These are phyloP conservation scores for Alternaria rosae DNA, from an alignment of 2,329 filamentous ascomycete species.

Conservation along the genomic window DNA sequence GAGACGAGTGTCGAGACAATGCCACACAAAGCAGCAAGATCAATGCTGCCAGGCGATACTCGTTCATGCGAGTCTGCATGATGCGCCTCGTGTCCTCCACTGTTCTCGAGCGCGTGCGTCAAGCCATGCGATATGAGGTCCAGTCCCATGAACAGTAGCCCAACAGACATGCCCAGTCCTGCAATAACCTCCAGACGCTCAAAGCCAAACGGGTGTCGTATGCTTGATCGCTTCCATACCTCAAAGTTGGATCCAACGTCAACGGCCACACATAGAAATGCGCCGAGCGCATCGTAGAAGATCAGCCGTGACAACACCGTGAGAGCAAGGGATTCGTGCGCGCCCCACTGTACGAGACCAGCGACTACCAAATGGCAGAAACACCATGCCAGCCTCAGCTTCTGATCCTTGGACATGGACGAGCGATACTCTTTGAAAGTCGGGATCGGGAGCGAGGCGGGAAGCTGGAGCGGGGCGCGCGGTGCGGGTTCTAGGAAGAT, in stretches of 20 bases:
- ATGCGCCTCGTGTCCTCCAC: slow-evolving; percentile 76
- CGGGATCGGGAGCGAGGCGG: slow-evolving; percentile 89
- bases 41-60: slow-evolving; percentile 77
- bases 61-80: slow-evolving; percentile 71
- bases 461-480: slow-evolving; percentile 84
- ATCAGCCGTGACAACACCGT: slow-evolving; percentile 92
- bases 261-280: slow-evolving; percentile 87
- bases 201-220: slow-evolving; percentile 91
- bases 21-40: slow-evolving; percentile 81
- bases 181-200: slow-evolving; percentile 93
- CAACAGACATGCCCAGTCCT: slow-evolving; percentile 94
- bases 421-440: slow-evolving; percentile 86
- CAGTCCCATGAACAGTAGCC: slow-evolving; percentile 96
- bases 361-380: slow-evolving; percentile 85
- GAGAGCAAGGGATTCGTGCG: slow-evolving; percentile 85
- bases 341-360: slow-evolving; percentile 83
- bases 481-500: slow-evolving; percentile 94
- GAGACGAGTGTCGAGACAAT: slow-evolving; percentile 85
- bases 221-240: slow-evolving; percentile 91
- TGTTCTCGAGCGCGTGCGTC: slow-evolving; percentile 85
- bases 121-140: slow-evolving; percentile 93
- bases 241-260: slow-evolving; percentile 97
- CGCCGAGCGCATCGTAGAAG: slow-evolving; percentile 93
- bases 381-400: slow-evolving; percentile 84
- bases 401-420: slow-evolving; percentile 90